Percentiles rank a stretch among this genome's conserved stretches.
Conservation (phyloP, 495 filamentous ascomycete species). For the Podospora sp. region DNA sequence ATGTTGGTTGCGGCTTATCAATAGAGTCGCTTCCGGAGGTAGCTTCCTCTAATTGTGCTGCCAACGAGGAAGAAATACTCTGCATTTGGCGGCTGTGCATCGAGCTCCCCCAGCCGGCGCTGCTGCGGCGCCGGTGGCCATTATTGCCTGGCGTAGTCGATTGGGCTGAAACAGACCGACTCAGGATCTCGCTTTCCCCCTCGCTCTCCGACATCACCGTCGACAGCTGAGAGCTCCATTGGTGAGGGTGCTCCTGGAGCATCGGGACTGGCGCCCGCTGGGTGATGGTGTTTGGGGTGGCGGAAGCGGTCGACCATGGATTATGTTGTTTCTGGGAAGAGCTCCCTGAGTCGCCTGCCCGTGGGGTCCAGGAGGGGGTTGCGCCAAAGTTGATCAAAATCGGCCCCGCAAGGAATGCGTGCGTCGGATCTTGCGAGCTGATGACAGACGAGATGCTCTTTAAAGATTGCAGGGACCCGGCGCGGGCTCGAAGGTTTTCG, state of each 20-base stretch:
- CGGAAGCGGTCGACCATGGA: constrained; percentile 37
- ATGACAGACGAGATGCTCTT: constrained; percentile 49
- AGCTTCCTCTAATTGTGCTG: constrained; percentile 40
- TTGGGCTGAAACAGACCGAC: constrained; percentile 47
- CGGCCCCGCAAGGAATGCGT: constrained; percentile 37
- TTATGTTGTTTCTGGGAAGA: constrained; percentile 16
- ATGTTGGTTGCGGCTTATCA: constrained; percentile 40
- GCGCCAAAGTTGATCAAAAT: constrained; percentile 30
- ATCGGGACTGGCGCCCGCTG: constrained; percentile 34
- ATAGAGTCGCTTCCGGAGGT: constrained; percentile 44
- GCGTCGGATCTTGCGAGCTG: constrained; percentile 46
- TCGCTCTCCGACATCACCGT: constrained; percentile 70
- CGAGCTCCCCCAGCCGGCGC: constrained; percentile 42
- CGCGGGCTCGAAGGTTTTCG: constrained; percentile 50
- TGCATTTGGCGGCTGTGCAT: constrained; percentile 53
- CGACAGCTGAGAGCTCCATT: constrained; percentile 76
- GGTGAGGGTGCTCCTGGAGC: constrained; percentile 47
- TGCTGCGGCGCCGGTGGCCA: constrained; percentile 37
- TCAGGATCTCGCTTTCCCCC: constrained; percentile 43
- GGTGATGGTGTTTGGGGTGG: constrained; percentile 19
- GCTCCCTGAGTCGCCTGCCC: constrained; percentile 21
- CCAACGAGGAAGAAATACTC: constrained; percentile 56
- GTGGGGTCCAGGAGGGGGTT: constrained; percentile 16
- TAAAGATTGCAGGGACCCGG: constrained; percentile 51
- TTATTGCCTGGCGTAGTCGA: constrained; percentile 33